A percentile compares a stretch with the other conserved stretches of the same genome.
Conservation (phyloP, 2,329 filamentous ascomycete genomes). For the Xylaria sp. region DNA sequence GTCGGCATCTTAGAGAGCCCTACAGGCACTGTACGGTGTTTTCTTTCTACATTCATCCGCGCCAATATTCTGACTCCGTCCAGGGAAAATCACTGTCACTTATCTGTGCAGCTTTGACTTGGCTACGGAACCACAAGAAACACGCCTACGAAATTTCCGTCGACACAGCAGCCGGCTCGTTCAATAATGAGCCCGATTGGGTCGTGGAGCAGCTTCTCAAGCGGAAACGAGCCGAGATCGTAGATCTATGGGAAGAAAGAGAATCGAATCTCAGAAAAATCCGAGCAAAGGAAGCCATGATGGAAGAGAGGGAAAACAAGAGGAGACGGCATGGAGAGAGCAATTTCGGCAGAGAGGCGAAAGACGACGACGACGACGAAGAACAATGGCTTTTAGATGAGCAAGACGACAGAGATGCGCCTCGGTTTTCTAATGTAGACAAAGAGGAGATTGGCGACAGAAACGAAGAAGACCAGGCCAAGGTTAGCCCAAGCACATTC, state of each 20-base stretch:
- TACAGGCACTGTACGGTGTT: slow-evolving; percentile 69
- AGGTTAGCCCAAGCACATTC: slow-evolving; percentile 51
- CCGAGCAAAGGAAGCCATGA: slow-evolving; percentile 65
- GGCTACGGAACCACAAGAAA: slow-evolving; percentile 83
- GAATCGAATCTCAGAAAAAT: slow-evolving; percentile 73
- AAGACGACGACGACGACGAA: slow-evolving; percentile 47
- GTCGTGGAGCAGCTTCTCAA: slow-evolving; percentile 77
- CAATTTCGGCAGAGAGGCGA: slow-evolving; percentile 23
- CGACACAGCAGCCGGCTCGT: slow-evolving; percentile 49
- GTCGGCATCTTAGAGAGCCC: slow-evolving; percentile 91
- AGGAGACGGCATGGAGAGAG: slow-evolving; percentile 51
- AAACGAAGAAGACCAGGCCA: slow-evolving; percentile 58
- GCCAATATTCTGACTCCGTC: slow-evolving; percentile 25
- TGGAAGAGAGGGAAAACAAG: slow-evolving; percentile 57
- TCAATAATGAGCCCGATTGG: slow-evolving; percentile 80
- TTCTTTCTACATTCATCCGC: not conserved
- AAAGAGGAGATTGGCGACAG: slow-evolving; percentile 60
- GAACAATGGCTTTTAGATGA: slow-evolving; percentile 78
- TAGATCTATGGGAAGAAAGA: slow-evolving; percentile 71
- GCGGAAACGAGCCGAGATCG: slow-evolving; percentile 69
- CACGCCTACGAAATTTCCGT: slow-evolving; percentile 59
- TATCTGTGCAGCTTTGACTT: slow-evolving; percentile 87
- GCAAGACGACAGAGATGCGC: slow-evolving; percentile 55
- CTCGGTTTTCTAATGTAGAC: slow-evolving; percentile 63
- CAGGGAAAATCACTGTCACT: slow-evolving; percentile 89